Conservation (phyloP, 768 basidiomycete genomes). For the Aureoboletus auriporus region DNA sequence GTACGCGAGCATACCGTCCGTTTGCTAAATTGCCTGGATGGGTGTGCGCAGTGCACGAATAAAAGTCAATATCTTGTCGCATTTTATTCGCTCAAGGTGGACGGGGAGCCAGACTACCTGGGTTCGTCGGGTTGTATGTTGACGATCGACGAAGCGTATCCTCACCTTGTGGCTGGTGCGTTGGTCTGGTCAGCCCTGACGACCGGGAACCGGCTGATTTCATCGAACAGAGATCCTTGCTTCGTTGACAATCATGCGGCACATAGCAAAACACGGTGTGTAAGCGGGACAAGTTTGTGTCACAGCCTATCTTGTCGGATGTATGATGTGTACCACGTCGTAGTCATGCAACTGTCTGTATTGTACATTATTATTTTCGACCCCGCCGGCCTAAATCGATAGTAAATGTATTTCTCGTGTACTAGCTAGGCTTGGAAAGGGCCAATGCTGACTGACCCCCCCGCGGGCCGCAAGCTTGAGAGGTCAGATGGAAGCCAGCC, state of each 20-base stretch:
- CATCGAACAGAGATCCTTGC: conserved; percentile 51
- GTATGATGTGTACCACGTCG: conserved; percentile 7
- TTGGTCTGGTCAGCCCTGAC: conserved; percentile 5
- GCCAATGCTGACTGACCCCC: too few species aligned
- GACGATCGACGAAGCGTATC: conserved; percentile 58
- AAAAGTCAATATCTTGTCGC: conserved; percentile 49
- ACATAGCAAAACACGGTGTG: conserved; percentile 47
- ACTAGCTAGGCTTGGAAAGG: too few species aligned
- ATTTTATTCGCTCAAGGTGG: conserved; percentile 53
- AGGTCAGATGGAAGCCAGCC: too few species aligned
- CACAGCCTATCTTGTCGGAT: conserved; percentile 3
- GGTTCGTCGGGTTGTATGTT: conserved; percentile 60
- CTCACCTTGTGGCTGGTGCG: conserved; percentile 53
- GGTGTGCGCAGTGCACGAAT: conserved; percentile 49
- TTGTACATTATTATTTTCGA: conserved; percentile 1
- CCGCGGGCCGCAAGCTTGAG: too few species aligned
- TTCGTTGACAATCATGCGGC: conserved; percentile 60
- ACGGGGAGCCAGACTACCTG: conserved; percentile 51
- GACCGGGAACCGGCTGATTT: conserved; percentile 9
- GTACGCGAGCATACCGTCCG: neutral
- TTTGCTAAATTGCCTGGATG: neutral
- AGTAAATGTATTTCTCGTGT: too few species aligned
- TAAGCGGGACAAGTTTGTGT: conserved; percentile 17
- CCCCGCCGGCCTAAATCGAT: too few species aligned
- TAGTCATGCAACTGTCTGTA: conserved; percentile 12